Base-by-base conservation (phyloP, 495 filamentous ascomycete species). In the Neurospora intermedia region DNA sequence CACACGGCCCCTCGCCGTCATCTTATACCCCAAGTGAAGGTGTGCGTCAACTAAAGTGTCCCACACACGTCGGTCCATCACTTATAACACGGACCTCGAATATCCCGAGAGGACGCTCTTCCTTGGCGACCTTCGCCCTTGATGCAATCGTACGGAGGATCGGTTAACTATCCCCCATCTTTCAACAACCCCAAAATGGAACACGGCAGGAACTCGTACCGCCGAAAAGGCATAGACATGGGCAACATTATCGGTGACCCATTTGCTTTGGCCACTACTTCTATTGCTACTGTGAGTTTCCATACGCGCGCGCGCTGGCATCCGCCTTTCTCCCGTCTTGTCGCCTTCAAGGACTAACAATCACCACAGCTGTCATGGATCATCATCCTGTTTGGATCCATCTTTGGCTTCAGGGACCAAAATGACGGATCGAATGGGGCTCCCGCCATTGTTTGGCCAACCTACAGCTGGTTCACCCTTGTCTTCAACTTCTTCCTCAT, bases 201-300 rank as follows among this genome's bases (percentile, higher is more conserved):
- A 82, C 78, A 85, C 76, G 84, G 85, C 45, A 81, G 84, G 77
- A 84, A 86, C 83, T 85, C 78, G 78, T 88, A 89, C 79, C 84
- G 85, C 54, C 84, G 85, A 71, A 86, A 83, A 76, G 80, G 88
- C 77, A 90, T 96, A 77, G 91, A 88, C 75, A 82, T 94, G 80
- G 93, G 92, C 77, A 94, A 97, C 81, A 93, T 98, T 71, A 85
- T 98, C 69, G 96, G 96, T 76, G 95, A 98, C 84, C 96, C 96
- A 3, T 98, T 99, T 83, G 94, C 96, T 70, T 88, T 98, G 48
- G 94, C 94, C 54, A 99, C 96, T 18, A 88, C 96, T 48, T 97
- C 94, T 39, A 97, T 99, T 82, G 89, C 94, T 72, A 86, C 92
- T 74, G 94, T 97, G 88, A 81, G 93, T 88, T 35, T 42, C n/a